Conservation (phyloP, 139 green algal genomes). For the Tetraselmis chui region DNA sequence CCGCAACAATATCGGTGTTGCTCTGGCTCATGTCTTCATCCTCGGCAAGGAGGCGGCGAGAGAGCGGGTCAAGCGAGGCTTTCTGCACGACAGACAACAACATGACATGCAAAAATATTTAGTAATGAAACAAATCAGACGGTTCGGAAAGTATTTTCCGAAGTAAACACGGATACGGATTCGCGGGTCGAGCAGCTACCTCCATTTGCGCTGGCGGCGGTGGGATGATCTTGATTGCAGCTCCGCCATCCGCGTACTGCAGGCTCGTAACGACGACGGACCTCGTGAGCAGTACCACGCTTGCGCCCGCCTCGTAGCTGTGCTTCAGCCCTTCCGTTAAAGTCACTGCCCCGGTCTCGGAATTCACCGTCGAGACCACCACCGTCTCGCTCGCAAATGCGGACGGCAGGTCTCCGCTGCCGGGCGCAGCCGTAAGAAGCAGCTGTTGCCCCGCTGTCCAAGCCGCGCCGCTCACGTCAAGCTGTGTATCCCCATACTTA, state of each 20-base stretch:
- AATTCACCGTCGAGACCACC: background rate
- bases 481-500: background rate
- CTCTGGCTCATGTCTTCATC: too few species aligned
- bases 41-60: background rate
- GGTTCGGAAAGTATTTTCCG: too few species aligned
- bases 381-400: background rate
- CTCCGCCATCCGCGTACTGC: background rate
- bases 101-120: too few species aligned
- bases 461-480: background rate
- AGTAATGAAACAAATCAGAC: too few species aligned
- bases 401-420: background rate
- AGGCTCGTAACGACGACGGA: background rate
- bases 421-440: background rate
- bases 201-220: background rate
- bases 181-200: too few species aligned
- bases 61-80: background rate
- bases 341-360: background rate
- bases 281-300: background rate
- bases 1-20: too few species aligned
- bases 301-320: background rate
- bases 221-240: background rate
- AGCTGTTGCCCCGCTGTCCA: background rate
- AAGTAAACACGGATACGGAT: too few species aligned
- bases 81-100: too few species aligned
- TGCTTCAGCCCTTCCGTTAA: background rate